These are phyloP conservation scores for Mycosphaerelloides madeirae DNA, from an alignment of 2,329 filamentous ascomycete species.

Conservation along the genomic window DNA sequence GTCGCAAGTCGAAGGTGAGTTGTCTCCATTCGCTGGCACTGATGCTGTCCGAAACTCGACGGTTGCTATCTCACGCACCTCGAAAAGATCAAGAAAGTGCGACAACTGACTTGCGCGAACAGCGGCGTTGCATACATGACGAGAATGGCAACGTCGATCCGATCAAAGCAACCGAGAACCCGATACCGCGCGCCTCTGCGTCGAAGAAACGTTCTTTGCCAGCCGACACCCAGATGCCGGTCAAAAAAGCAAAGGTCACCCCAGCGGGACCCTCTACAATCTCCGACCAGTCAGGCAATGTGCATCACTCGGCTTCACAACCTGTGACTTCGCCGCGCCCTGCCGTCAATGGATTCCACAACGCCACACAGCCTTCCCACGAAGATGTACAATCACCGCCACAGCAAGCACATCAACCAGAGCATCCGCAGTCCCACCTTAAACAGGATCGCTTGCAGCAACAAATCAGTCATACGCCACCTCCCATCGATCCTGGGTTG, in stretches of 20 bases:
- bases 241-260: slow-evolving; percentile 19
- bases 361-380: no score
- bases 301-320: slow-evolving; percentile 1
- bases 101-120: neutral
- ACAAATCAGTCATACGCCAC: no score
- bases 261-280: neutral
- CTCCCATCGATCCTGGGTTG: slow-evolving; percentile 20
- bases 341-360: no score
- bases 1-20: slow-evolving; percentile 60
- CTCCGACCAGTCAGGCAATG: no score
- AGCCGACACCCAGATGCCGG: slow-evolving; percentile 30
- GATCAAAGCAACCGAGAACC: slow-evolving; percentile 57
- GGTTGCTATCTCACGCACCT: no score
- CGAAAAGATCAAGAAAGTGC: slow-evolving; percentile 1
- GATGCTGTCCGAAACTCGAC: no score
- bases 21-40: neutral
- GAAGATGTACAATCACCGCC: no score
- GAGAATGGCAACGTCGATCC: slow-evolving; percentile 61
- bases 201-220: slow-evolving; percentile 47
- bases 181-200: slow-evolving; percentile 55
- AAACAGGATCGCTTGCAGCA: slow-evolving; percentile 5
- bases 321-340: no score
- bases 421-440: slow-evolving; percentile 5
- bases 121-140: slow-evolving; percentile 65
- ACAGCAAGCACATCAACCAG: slow-evolving; percentile 6